phyloP scores from a whole-genome alignment of 805 yeast genomes.

The Maudiozyma turicensis region DNA sequence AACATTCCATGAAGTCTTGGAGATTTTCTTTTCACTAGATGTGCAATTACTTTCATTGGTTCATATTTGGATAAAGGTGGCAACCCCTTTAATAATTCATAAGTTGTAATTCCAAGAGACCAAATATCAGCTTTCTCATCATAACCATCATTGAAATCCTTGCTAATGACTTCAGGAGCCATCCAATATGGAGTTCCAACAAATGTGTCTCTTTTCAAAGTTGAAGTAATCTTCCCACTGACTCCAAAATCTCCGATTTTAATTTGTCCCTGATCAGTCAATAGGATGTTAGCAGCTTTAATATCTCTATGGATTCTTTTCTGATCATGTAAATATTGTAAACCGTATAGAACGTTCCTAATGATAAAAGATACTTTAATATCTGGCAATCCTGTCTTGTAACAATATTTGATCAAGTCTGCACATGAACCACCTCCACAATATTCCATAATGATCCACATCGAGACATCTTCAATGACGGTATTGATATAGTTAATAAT shows the following conservation, averaged over 20 bases:
- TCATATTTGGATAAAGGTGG: slow-evolving; percentile 71
- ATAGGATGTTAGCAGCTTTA: slow-evolving; percentile 78
- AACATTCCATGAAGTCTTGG: slow-evolving; percentile 26
- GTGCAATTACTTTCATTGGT: slow-evolving; percentile 64
- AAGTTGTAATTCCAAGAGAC: slow-evolving; percentile 90
- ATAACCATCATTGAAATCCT: slow-evolving; percentile 43
- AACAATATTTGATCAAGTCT: slow-evolving; percentile 47
- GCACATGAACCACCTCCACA: slow-evolving; percentile 93
- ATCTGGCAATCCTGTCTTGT: slow-evolving; percentile 31
- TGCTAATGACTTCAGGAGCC: slow-evolving; percentile 81
- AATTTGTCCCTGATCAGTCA: slow-evolving; percentile 58
- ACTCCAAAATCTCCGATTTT: slow-evolving; percentile 94
- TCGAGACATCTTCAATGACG: slow-evolving; percentile 48
- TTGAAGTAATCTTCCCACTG: slow-evolving; percentile 69
- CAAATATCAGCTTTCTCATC: slow-evolving; percentile 87
- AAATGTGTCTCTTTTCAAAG: slow-evolving; percentile 58
- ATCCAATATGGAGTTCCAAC: slow-evolving; percentile 97
- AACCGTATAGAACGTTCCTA: slow-evolving; percentile 56
- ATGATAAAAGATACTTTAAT: slow-evolving; percentile 48
- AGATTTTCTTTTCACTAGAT: slow-evolving; percentile 30
- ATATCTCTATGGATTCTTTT: slow-evolving; percentile 81
- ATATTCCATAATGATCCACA: slow-evolving; percentile 91
- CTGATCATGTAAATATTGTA: slow-evolving; percentile 66
- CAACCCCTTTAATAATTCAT: slow-evolving; percentile 71
- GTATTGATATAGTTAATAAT: slow-evolving; percentile 63